Percentiles rank a stretch among this genome's conserved stretches.
Conservation (phyloP, 371 early-diverging fungal genomes). For the Lichtheimia ornata region DNA sequence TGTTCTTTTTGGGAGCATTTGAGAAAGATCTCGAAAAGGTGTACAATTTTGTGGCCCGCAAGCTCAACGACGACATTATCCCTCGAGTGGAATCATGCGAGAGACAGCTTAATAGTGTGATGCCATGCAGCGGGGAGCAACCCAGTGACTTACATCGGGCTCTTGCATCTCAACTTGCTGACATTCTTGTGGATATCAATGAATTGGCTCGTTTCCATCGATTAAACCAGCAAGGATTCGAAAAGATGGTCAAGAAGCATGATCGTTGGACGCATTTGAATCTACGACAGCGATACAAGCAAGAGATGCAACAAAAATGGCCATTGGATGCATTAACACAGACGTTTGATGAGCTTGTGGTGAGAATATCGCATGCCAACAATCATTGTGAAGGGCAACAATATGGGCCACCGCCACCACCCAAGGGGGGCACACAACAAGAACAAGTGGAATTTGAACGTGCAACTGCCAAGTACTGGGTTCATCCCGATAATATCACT, state of each 20-base stretch:
- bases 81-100: constrained; percentile 76
- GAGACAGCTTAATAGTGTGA: constrained; percentile 33
- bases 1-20: constrained; percentile 68
- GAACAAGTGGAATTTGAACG: constrained; percentile 47
- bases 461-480: constrained; percentile 74
- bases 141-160: constrained; percentile 35
- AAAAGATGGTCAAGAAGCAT: constrained; percentile 96
- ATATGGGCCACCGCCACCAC: neutral
- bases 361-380: constrained; percentile 66
- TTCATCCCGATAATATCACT: constrained; percentile 94
- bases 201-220: constrained; percentile 91
- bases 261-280: constrained; percentile 86
- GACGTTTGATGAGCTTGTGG: constrained; percentile 84
- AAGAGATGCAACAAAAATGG: constrained; percentile 70
- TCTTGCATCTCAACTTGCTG: constrained; percentile 72
- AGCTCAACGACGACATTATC: constrained; percentile 73
- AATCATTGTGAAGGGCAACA: constrained; percentile 9
- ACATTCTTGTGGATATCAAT: constrained; percentile 79
- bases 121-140: neutral
- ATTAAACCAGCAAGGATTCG: constrained; percentile 92
- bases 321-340: constrained; percentile 65
- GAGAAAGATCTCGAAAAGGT: constrained; percentile 87
- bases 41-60: constrained; percentile 74
- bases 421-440: constrained; percentile 1
- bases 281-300: constrained; percentile 72